Percentiles rank a stretch among this genome's conserved stretches.
phyloP scores from a whole-genome alignment of 2,329 filamentous ascomycete species.

The Chaetomium sp. region DNA sequence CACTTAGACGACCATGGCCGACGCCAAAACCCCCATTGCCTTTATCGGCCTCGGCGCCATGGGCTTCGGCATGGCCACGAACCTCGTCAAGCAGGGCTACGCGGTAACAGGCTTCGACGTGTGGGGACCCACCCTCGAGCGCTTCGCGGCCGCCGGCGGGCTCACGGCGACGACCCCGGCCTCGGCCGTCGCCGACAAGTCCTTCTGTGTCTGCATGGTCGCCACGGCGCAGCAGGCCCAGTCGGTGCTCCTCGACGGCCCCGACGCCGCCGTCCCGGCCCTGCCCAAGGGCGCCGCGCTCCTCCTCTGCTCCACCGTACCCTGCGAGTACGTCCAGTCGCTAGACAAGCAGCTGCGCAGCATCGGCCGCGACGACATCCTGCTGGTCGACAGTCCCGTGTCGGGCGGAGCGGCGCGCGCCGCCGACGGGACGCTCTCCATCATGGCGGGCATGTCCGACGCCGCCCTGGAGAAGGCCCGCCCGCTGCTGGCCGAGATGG shows the following conservation, averaged over 20 bases:
- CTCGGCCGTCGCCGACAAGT: conserved; percentile 60
- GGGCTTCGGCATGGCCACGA: conserved; percentile 80
- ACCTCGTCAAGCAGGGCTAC: conserved; percentile 69
- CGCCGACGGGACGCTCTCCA: conserved; percentile 71
- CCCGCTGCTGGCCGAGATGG: conserved; percentile 64
- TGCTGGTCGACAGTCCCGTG: conserved; percentile 71
- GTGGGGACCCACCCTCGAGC: conserved; percentile 65
- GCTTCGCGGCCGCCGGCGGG: conserved; percentile 65
- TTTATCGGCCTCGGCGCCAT: conserved; percentile 80
- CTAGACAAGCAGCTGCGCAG: conserved; percentile 59
- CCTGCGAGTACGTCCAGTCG: conserved; percentile 64
- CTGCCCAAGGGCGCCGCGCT: conserved; percentile 62
- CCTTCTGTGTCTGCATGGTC: conserved; percentile 73
- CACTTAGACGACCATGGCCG: conserved; percentile 34
- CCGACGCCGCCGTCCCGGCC: conserved; percentile 50
- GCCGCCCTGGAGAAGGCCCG: conserved; percentile 59
- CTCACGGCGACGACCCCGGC: conserved; percentile 59
- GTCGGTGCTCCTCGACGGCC: conserved; percentile 62
- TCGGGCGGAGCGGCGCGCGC: conserved; percentile 70
- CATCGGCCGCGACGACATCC: conserved; percentile 61
- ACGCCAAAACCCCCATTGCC: conserved; percentile 50
- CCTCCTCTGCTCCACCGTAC: conserved; percentile 70
- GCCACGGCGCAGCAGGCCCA: conserved; percentile 71
- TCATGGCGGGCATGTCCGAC: conserved; percentile 68
- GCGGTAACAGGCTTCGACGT: conserved; percentile 72